phyloP scores from a whole-genome alignment of 805 yeast genomes.

The Saturnispora sekii region DNA sequence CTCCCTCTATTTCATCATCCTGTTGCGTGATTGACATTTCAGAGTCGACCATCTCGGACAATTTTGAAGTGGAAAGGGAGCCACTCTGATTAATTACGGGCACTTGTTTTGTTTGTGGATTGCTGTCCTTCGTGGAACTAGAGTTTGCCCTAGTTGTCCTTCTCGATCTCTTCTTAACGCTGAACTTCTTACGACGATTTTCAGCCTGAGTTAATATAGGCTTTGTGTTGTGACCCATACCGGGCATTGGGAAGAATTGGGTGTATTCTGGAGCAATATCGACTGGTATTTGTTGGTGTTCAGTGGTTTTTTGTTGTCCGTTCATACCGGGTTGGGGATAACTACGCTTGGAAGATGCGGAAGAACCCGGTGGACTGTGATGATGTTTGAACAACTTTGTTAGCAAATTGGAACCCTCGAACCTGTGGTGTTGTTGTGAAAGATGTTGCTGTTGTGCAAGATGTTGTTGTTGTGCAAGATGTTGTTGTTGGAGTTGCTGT shows the following conservation, averaged over 20 bases:
- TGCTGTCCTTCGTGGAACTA: background rate
- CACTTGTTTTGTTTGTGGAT: background rate
- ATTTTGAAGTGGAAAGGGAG: no score
- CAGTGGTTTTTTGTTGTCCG: conserved; percentile 3
- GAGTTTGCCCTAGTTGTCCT: conserved; percentile 1
- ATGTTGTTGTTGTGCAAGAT: conserved; percentile 8
- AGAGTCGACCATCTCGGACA: no score
- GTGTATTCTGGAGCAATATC: conserved; percentile 14
- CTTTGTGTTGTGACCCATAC: conserved; percentile 14
- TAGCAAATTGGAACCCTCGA: background rate
- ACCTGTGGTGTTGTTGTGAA: conserved; percentile 6
- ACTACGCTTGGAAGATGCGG: background rate
- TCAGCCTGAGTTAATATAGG: conserved; percentile 10
- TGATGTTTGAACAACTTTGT: conserved; percentile 4
- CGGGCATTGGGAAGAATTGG: conserved; percentile 22
- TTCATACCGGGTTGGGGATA: conserved; percentile 8
- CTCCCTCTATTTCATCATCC: background rate
- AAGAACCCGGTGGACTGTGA: background rate
- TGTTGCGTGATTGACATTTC: no score
- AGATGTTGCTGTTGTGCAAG: conserved; percentile 6
- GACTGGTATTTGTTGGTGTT: background rate
- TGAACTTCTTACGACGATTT: conserved; percentile 9
- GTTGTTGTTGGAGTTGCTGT: conserved; percentile 6
- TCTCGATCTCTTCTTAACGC: conserved; percentile 12
- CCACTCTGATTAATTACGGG: background rate